Conservation (phyloP, 257 asterid species). For the Solanum gracilifrons region DNA sequence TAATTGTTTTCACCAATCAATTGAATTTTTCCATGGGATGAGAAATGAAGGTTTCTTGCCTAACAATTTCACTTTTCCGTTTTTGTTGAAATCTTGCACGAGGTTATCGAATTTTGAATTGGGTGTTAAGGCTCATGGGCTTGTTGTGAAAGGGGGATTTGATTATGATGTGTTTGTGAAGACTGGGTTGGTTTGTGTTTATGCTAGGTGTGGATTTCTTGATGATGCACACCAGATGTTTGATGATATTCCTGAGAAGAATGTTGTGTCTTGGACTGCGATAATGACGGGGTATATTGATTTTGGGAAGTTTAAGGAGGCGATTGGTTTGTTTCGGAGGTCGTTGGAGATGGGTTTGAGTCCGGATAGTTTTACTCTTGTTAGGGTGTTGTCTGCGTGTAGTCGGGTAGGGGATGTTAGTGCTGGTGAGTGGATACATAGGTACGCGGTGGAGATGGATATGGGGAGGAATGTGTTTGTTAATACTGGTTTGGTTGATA, state of each 20-base stretch:
- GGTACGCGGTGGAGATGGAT: conserved; percentile 11
- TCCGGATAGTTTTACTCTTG: conserved; percentile 30
- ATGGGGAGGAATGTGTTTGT: conserved; percentile 32
- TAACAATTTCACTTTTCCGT: conserved; percentile 23
- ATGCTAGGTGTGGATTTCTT: conserved; percentile 9
- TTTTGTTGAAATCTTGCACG: conserved; percentile 23
- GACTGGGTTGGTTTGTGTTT: conserved; percentile 31
- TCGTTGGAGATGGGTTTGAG: conserved; percentile 18
- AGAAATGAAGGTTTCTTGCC: conserved; percentile 17
- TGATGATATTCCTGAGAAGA: conserved; percentile 29
- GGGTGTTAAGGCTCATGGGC: conserved; percentile 17
- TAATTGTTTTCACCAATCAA: conserved; percentile 14
- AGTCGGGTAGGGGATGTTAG: conserved; percentile 19
- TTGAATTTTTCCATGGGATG: conserved; percentile 15
- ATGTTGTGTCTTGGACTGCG: conserved; percentile 35
- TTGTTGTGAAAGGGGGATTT: conserved; percentile 24
- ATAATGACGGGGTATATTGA: conserved; percentile 25
- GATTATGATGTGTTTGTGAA: conserved; percentile 24
- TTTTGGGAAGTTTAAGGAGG: conserved; percentile 19
- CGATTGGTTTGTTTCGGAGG: conserved; percentile 22
- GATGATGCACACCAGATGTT: conserved; percentile 23
- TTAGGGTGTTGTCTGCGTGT: conserved; percentile 28
- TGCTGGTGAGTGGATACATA: conserved; percentile 29
- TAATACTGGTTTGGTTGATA: conserved; percentile 26
- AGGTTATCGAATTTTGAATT: conserved; percentile 9